These are phyloP conservation scores for Cladosporium oxysporum DNA, from an alignment of 2,329 filamentous ascomycete species.

Conservation along the genomic window DNA sequence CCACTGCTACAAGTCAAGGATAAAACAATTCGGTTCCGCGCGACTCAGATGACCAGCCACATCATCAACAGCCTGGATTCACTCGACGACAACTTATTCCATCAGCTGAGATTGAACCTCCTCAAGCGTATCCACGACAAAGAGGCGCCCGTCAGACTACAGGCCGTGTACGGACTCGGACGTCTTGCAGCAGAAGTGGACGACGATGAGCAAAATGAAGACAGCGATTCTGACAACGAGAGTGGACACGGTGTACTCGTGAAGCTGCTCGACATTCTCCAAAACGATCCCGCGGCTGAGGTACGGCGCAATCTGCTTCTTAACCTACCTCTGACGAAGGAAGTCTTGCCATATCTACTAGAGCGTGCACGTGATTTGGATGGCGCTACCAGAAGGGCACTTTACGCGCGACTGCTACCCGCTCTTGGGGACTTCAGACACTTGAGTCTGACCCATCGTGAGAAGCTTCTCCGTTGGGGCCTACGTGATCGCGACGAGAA, in stretches of 20 bases:
- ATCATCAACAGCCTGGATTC: conserved; percentile 90
- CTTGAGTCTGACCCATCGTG: conserved; percentile 87
- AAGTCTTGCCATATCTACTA: conserved; percentile 81
- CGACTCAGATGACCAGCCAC: conserved; percentile 86
- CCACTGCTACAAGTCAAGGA: conserved; percentile 84
- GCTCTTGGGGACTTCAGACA: conserved; percentile 92
- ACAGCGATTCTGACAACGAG: conserved; percentile 69
- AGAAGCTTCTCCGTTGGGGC: conserved; percentile 94
- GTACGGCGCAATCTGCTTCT: conserved; percentile 84
- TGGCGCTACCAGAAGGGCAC: conserved; percentile 74
- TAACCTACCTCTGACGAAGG: conserved; percentile 83
- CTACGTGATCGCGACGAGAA: conserved; percentile 90
- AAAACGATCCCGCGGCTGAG: conserved; percentile 92
- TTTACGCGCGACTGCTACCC: conserved; percentile 85
- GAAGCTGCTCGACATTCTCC: conserved; percentile 82
- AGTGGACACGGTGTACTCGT: conserved; percentile 70
- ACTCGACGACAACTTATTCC: conserved; percentile 89
- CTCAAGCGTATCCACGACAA: conserved; percentile 89
- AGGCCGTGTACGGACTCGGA: conserved; percentile 88
- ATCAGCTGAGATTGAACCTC: conserved; percentile 74
- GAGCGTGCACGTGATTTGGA: conserved; percentile 91
- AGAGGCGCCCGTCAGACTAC: conserved; percentile 86
- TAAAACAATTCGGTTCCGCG: conserved; percentile 85
- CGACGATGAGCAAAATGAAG: conserved; percentile 62
- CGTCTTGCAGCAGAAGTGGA: conserved; percentile 73